Evolutionary conservation across 352 stramenopile genomes (phyloP), one percentile per base, ranked within the genome.

Genomic region (Globisporangium ultimum): DNA sequence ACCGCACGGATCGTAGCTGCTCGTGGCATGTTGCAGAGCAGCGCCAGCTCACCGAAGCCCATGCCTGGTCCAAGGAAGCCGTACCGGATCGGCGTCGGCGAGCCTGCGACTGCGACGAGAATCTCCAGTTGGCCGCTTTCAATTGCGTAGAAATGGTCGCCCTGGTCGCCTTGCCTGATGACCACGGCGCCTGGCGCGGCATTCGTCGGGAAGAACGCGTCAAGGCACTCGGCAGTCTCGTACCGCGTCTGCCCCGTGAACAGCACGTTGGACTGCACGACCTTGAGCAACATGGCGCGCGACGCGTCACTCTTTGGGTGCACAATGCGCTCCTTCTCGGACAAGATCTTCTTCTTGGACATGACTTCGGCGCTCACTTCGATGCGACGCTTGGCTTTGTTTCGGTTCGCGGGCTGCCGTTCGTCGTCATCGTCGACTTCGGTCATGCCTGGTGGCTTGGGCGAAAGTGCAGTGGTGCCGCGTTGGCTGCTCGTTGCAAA

Each of bases 21-120:
- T 52, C 97, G 81, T 10, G 97, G 97, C 71, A 92, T 89, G 63
- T 98, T 98, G 72, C 98, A 99, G 61, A 99, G 80, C 47, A 99
- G 71, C 5, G 97, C 96, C 1, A 99, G 68, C 66, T 99, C 97
- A 28, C 97, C 97, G 76, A 99, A 99, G 6, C 90, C 84, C 66
- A 87, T 70, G 5, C 84, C 81, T 0, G 79, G 51, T 22, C 64
- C 64, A 12, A 93, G 63, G 21, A 77, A 82, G 9, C 84, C 84
- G 56, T 89, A 93, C 18, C 83, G 81, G 53, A 93, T 89, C 0
- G 77, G 76, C 4, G 67, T 68, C 18, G 72, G 62, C 8, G 77
- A 84, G 10, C 70, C 70, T 21, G 73, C 72, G 0, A 81, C 67
- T 12, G 78, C 58, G 9, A 93, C 84, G 20, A 93, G 61, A 55